These are phyloP conservation scores for Rhizomucor miehei DNA, from an alignment of 371 early-diverging fungal genomes.

Conservation along the genomic window DNA sequence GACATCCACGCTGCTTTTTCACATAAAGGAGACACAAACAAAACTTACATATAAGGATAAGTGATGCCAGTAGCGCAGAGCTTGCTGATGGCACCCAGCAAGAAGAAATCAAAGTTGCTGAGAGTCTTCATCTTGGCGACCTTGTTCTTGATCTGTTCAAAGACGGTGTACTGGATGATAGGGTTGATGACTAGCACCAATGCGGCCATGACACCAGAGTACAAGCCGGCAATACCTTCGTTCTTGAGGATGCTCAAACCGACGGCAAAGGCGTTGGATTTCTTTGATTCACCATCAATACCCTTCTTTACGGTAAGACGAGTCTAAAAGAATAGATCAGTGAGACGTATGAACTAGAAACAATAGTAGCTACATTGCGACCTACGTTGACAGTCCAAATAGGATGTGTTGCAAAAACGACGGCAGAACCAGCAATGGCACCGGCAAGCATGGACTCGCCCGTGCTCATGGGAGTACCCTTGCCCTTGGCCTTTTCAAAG, in stretches of 20 bases:
- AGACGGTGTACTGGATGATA: constrained; percentile 96
- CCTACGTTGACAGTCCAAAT: constrained; percentile 96
- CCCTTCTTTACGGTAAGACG: constrained; percentile 66
- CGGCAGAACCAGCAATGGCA: constrained; percentile 88
- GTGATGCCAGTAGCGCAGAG: constrained; percentile 92
- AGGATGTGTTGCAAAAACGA: constrained; percentile 90
- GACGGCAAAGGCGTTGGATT: constrained; percentile 46
- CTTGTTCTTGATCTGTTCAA: constrained; percentile 86
- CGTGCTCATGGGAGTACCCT: constrained; percentile 68
- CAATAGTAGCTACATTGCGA: background rate
- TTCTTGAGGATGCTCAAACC: constrained; percentile 74
- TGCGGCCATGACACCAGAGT: constrained; percentile 88
- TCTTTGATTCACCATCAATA: constrained; percentile 40
- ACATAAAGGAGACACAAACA: background rate
- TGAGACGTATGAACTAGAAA: background rate
- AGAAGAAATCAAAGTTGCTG: constrained; percentile 86
- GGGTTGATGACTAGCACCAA: constrained; percentile 97
- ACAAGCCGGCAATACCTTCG: constrained; percentile 84
- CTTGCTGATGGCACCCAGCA: constrained; percentile 93
- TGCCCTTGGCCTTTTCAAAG: constrained; percentile 69
- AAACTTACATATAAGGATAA: constrained; percentile 91
- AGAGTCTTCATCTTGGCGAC: constrained; percentile 56
- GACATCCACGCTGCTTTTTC: background rate
- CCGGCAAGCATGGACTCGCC: constrained; percentile 89
- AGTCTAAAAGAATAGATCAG: constrained; percentile 39